Base-by-base conservation (phyloP, 441 rosid species). In the Corymbia citriodora region DNA sequence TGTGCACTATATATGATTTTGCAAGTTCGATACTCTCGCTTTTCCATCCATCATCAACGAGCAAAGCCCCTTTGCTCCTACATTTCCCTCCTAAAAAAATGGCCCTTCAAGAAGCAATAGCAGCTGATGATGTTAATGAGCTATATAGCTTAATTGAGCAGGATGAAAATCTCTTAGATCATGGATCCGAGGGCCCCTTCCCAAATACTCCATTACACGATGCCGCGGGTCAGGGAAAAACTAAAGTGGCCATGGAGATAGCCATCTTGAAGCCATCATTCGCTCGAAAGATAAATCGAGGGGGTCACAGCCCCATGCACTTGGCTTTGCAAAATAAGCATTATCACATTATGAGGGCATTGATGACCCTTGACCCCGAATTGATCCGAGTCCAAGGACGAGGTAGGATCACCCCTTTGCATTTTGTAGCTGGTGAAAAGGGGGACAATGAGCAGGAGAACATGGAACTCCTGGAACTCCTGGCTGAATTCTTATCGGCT, bases 341-440 rank as follows among this genome's bases (percentile, higher is more conserved):
- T 59, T 59, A 59, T 25, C n/a, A 10, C 65, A 59, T 3, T 59
- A 0, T 3, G 8, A 59, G 15, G 15, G n/a, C n/a, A 59, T 3
- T 59, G 11, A 25, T 59, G n/a, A 59, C 4, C 15, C 65, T 59
- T 1, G 15, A 59, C 2, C 65, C 2, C 1, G 0, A 59, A 1
- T 59, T 59, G 65, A 59, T 59, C 1, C n/a, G 1, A 59, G n/a
- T 59, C 15, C 1, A 0, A 25, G n/a, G 31, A 11, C 1, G n/a
- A 59, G 65, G 65, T 2, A 15, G 65, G 0, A 59, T 59, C 3
- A 59, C 16, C 1, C 15, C 65, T 11, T 6, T 59, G 12, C 31
- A 27, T 25, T 59, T 59, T 59, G 65, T 59, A 59, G 65, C 65
- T 1, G 0, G 15, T n/a, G 3, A 59, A 59, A 10, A 10, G 11